phyloP scores from a whole-genome alignment of 306 rosid species.

The Erythrophleum fordii region DNA sequence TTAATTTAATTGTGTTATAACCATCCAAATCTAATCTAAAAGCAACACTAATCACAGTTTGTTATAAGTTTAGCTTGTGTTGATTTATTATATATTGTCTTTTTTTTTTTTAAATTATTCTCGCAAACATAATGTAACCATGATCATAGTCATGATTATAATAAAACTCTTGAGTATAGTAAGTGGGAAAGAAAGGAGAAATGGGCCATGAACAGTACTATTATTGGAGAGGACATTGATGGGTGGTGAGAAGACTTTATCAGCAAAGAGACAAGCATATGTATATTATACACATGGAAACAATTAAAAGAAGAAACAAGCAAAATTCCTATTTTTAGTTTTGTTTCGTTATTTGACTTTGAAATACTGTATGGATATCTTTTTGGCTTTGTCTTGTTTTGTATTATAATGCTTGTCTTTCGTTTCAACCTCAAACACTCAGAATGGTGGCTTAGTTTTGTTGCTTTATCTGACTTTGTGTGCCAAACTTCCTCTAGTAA shows the following conservation, averaged over 20 bases:
- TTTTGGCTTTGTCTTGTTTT: background rate
- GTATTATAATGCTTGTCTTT: slow-evolving; percentile 16
- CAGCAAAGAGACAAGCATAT: background rate
- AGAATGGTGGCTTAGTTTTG: background rate
- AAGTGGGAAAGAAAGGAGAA: background rate
- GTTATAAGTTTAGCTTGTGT: too few relatives aligned
- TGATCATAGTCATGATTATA: background rate
- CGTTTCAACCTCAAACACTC: slow-evolving; percentile 30
- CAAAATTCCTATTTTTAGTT: background rate
- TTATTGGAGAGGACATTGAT: slow-evolving; percentile 4
- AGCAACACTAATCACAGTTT: too few relatives aligned
- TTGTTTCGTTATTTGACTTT: background rate
- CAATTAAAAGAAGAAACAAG: background rate
- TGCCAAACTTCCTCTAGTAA: background rate
- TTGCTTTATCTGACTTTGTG: slow-evolving; percentile 16
- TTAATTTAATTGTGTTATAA: too few relatives aligned
- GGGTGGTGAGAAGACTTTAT: slow-evolving; percentile 26
- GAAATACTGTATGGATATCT: background rate
- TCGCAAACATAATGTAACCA: background rate
- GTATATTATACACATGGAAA: background rate
- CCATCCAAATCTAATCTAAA: too few relatives aligned
- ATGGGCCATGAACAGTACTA: slow-evolving; percentile 18
- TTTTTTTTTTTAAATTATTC: background rate
- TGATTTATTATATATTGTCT: too few relatives aligned
- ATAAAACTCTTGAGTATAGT: background rate